Evolutionary conservation across 2,329 filamentous ascomycete species (phyloP), one percentile per base, ranked within the genome.

Genomic region (Sporothrix inflata): DNA sequence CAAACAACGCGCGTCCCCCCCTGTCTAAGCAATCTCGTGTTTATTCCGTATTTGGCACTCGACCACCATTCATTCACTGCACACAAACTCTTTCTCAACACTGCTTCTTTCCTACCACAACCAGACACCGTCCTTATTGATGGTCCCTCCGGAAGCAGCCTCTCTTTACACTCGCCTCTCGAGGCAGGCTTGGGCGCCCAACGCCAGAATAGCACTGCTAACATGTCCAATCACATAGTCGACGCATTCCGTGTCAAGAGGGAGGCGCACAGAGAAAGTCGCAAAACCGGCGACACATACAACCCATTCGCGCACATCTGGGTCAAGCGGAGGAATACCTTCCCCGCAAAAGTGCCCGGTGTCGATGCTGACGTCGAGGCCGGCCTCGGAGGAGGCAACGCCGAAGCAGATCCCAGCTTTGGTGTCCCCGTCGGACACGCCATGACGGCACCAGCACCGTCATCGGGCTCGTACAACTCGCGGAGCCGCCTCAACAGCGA

Each of bases 251-350:
- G 78, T 69, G 81, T 83, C 74, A 86, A 83, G 79, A 81, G 82
- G 73, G 78, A 80, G 72, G 85, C 85, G 73, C 83, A 84, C 73
- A 79, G 74, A 27, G 76, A 84, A 57, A 83, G 83, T 68, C 82
- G 84, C 71, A 78, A 81, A 47, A 79, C 79, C 70, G 75, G 77
- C 67, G 80, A 82, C 71, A 79, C 77, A 27, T 84, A 81, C 80
- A 85, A 85, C 40, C 83, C 82, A 8, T 86, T 86, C 69, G 80
- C 82, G 9, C 83, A 83, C 72, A 79, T 83, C 27, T 83, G 81
- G 80, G 78, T 77, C 19, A 74, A 73, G 14, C 76, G 77, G 16
- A 79, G 79, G 38, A 77, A 78, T 40, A 83, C 82, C 4, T 84
- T 74, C 1, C 74, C 75, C 2, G 40, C 45, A n/a, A 42, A 66